Conservation (phyloP, 371 early-diverging fungal genomes). For the Capillidium heterosporum region DNA sequence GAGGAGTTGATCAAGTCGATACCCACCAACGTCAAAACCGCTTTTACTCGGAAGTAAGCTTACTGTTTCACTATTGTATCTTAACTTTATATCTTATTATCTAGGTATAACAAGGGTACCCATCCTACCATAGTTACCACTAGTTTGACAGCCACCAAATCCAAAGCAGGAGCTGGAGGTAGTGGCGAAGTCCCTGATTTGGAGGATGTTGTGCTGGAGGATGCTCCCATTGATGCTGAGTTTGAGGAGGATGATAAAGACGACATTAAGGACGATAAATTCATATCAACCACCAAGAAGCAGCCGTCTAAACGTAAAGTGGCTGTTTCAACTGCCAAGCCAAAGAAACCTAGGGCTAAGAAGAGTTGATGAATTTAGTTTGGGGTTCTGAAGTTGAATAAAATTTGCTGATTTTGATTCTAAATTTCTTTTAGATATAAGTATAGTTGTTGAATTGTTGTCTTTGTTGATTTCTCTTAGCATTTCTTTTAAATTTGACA, state of each 20-base stretch:
- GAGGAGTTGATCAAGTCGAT: conserved; percentile 34
- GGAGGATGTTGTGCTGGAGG: conserved; percentile 23
- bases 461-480: too few species aligned
- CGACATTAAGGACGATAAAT: conserved; percentile 22
- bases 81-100: conserved; percentile 7
- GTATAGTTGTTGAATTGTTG: too few species aligned
- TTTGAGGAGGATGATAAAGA: conserved; percentile 23
- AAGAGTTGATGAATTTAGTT: too few species aligned
- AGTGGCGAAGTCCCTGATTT: conserved; percentile 41
- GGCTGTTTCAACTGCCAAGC: background rate
- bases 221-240: conserved; percentile 28
- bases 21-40: conserved; percentile 44
- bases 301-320: conserved; percentile 2
- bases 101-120: conserved; percentile 45
- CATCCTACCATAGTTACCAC: conserved; percentile 55
- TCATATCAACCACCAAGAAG: conserved; percentile 25
- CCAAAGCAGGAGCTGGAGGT: conserved; percentile 15
- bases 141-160: conserved; percentile 16
- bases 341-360: too few species aligned
- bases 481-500: too few species aligned
- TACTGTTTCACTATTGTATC: background rate
- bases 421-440: too few species aligned
- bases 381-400: too few species aligned
- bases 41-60: conserved; percentile 61
- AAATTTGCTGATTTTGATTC: too few species aligned